Evolutionary conservation across 768 basidiomycete genomes (phyloP).

Genomic region (Psilocybe tampanensis): DNA sequence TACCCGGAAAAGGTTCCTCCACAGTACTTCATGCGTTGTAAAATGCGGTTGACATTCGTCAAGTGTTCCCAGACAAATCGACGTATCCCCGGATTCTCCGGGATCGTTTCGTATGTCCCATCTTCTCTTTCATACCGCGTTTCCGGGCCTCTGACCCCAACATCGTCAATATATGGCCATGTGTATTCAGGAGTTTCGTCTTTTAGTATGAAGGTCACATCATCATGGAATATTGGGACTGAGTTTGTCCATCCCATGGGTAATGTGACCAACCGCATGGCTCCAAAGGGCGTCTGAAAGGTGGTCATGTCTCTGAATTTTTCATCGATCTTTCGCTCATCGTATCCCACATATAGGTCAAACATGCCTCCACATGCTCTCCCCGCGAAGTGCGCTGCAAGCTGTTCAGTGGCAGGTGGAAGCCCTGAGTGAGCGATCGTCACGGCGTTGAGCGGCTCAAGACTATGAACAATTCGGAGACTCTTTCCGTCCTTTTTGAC

Average conservation of each 20-base stretch:
- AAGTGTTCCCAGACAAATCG: too few species aligned
- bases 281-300: constrained; percentile 29
- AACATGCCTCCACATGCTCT: too few species aligned
- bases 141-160: constrained; percentile 21
- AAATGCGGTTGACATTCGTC: constrained; percentile 29
- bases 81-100: constrained; percentile 33
- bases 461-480: constrained; percentile 33
- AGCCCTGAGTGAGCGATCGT: too few species aligned
- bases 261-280: constrained; percentile 18
- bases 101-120: constrained; percentile 31
- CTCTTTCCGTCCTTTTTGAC: constrained; percentile 34
- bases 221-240: constrained; percentile 33
- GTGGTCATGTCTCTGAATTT: constrained; percentile 29
- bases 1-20: constrained; percentile 13
- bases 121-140: constrained; percentile 26
- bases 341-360: constrained; percentile 4
- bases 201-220: constrained; percentile 20
- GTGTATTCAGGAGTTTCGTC: constrained; percentile 23
- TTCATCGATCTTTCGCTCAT: constrained; percentile 14
- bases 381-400: constrained; percentile 21
- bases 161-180: constrained; percentile 25
- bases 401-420: constrained; percentile 28
- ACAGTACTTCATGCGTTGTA: constrained; percentile 25
- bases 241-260: constrained; percentile 36
- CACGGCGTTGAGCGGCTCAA: constrained; percentile 37